Percentiles rank a stretch among this genome's conserved stretches.
These are phyloP conservation scores for Punica granatum DNA, from an alignment of 345 rosid genomes.

Conservation along the genomic window DNA sequence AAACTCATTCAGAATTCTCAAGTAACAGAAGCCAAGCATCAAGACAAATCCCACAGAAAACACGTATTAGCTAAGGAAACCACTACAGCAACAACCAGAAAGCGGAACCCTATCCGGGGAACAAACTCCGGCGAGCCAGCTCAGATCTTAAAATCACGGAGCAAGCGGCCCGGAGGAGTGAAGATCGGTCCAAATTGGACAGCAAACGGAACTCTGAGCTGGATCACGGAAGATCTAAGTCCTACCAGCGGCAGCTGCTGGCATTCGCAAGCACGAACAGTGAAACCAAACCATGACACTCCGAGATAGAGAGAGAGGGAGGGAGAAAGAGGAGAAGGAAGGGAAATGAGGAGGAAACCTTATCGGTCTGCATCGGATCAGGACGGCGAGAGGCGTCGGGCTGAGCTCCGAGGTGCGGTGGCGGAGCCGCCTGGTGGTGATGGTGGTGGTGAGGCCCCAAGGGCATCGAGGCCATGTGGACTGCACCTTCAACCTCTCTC, in stretches of 20 bases:
- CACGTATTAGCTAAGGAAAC: neutral
- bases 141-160: conserved; percentile 14
- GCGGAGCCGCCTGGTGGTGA: conserved; percentile 11
- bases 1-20: neutral
- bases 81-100: neutral
- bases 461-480: conserved; percentile 51
- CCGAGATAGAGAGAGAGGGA: neutral
- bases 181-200: conserved; percentile 20
- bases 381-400: conserved; percentile 23
- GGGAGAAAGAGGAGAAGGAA: neutral
- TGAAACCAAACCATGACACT: conserved; percentile 11
- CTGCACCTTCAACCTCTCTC: conserved; percentile 25
- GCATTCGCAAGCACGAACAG: neutral
- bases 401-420: conserved; percentile 27
- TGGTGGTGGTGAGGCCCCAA: conserved; percentile 30
- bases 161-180: conserved; percentile 1
- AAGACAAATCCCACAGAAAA: neutral
- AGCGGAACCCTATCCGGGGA: conserved; percentile 1
- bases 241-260: neutral
- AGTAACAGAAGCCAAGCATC: conserved; percentile 1
- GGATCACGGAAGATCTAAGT: conserved; percentile 30
- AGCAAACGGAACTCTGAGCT: conserved; percentile 3
- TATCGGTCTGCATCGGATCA: conserved; percentile 36
- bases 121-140: conserved; percentile 5
- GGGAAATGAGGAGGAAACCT: conserved; percentile 20